These are phyloP conservation scores for Fusarium chlamydosporum DNA, from an alignment of 2,329 filamentous ascomycete species.

Conservation along the genomic window DNA sequence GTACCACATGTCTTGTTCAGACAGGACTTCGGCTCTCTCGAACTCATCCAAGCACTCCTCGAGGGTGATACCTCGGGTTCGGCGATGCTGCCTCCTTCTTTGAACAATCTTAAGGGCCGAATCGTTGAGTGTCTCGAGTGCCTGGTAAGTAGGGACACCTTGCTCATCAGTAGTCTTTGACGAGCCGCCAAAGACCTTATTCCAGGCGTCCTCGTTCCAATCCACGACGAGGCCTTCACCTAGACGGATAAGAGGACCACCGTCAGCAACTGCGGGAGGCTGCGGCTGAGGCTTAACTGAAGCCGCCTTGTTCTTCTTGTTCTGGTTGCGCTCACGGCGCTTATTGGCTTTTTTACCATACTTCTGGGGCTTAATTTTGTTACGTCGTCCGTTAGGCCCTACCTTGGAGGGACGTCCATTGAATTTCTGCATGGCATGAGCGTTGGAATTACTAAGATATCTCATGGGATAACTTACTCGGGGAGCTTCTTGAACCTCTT, in stretches of 20 bases:
- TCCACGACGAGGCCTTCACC: conserved; percentile 90
- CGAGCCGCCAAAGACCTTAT: conserved; percentile 75
- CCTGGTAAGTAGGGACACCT: conserved; percentile 71
- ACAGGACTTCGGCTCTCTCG: conserved; percentile 91
- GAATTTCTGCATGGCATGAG: conserved; percentile 32
- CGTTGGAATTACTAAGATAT: not conserved
- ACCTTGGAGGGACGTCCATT: conserved; percentile 48
- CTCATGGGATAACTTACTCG: conserved; percentile 46
- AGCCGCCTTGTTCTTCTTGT: conserved; percentile 57
- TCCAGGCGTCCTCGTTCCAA: conserved; percentile 80
- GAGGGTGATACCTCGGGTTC: conserved; percentile 78
- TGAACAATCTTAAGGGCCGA: conserved; percentile 76
- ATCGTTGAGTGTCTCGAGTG: conserved; percentile 69
- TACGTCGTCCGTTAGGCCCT: conserved; percentile 60
- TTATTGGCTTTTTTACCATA: conserved; percentile 66
- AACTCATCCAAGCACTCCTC: conserved; percentile 96
- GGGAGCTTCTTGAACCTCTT: conserved; percentile 57
- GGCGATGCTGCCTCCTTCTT: conserved; percentile 69
- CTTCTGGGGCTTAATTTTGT: conserved; percentile 63
- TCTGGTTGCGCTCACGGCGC: conserved; percentile 60
- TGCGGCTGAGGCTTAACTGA: conserved; percentile 55
- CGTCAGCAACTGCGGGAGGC: conserved; percentile 59
- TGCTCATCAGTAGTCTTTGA: conserved; percentile 61
- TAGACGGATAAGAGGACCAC: conserved; percentile 79
- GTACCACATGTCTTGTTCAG: conserved; percentile 97